Conservation (phyloP, 208 protist genomes). For the Acanthamoeba divionensis region DNA sequence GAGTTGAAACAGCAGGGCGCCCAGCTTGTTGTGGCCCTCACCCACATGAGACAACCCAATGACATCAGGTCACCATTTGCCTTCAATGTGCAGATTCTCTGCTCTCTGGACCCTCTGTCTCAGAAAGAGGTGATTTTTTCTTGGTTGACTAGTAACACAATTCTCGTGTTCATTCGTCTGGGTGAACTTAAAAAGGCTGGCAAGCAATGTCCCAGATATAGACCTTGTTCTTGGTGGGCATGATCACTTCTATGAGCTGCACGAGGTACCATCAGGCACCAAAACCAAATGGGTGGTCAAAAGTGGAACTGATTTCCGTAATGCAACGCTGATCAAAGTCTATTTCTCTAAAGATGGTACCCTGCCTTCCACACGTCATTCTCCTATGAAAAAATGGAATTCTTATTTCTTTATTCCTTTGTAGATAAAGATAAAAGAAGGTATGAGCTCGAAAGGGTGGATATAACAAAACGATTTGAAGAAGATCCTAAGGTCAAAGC, state of each 20-base stretch:
- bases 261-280: too few species aligned
- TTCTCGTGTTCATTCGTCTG: too few species aligned
- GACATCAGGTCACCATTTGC: not conserved
- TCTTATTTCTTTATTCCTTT: too few species aligned
- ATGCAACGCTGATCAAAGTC: not conserved
- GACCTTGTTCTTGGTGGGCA: conserved; percentile 27
- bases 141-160: too few species aligned
- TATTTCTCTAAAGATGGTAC: too few species aligned
- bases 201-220: conserved; percentile 5
- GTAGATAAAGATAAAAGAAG: too few species aligned
- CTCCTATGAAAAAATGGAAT: too few species aligned
- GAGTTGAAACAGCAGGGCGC: conserved; percentile 1
- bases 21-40: conserved; percentile 23
- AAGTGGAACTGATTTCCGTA: conserved; percentile 38
- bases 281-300: conserved; percentile 39
- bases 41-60: conserved; percentile 49
- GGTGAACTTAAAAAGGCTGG: not conserved
- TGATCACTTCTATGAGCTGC: conserved; percentile 51
- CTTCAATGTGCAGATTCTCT: too few species aligned
- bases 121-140: not conserved
- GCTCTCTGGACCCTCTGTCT: not conserved
- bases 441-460: not conserved
- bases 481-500: not conserved
- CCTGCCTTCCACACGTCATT: too few species aligned
- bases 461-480: conserved; percentile 13